Percentiles rank a stretch among this genome's conserved stretches.
Evolutionary conservation across 2,329 filamentous ascomycete genomes (phyloP).

Genomic region (Penicillium sp.): DNA sequence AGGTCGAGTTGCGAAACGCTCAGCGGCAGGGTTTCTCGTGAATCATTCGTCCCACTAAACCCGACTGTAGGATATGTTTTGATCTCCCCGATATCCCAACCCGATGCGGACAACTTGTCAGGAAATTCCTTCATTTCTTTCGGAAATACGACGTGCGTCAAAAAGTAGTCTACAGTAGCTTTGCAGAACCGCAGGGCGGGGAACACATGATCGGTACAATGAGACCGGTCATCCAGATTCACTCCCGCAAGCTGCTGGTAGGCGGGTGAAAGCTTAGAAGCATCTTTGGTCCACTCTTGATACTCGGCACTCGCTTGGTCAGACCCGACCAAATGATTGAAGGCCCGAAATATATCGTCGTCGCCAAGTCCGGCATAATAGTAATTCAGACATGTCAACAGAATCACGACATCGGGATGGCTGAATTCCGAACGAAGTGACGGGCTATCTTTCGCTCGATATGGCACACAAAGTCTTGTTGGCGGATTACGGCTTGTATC

Average conservation of each 20-base stretch:
- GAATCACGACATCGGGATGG: slow-evolving; percentile 61
- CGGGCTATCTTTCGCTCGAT: slow-evolving; percentile 61
- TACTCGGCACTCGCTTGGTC: slow-evolving; percentile 58
- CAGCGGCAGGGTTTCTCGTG: slow-evolving; percentile 59
- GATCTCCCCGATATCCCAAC: slow-evolving; percentile 61
- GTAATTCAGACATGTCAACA: slow-evolving; percentile 58
- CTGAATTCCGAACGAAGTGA: slow-evolving; percentile 61
- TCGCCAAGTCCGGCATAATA: slow-evolving; percentile 60
- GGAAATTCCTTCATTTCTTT: slow-evolving; percentile 65
- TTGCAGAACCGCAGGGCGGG: slow-evolving; percentile 56
- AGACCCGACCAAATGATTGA: slow-evolving; percentile 52
- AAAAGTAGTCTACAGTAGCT: slow-evolving; percentile 62
- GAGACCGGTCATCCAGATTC: slow-evolving; percentile 59
- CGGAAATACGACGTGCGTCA: slow-evolving; percentile 61
- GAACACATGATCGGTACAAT: slow-evolving; percentile 56
- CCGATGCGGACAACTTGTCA: slow-evolving; percentile 64
- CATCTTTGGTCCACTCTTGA: slow-evolving; percentile 33
- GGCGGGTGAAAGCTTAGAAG: slow-evolving; percentile 31
- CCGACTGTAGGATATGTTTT: slow-evolving; percentile 59
- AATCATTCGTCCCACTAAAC: slow-evolving; percentile 72
- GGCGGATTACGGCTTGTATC: slow-evolving; percentile 51
- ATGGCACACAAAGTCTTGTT: slow-evolving; percentile 61
- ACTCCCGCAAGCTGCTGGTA: slow-evolving; percentile 53
- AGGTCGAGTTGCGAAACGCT: slow-evolving; percentile 60
- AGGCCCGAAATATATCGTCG: slow-evolving; percentile 50